phyloP scores from a whole-genome alignment of 495 filamentous ascomycete species.

The Tuber calosporum region DNA sequence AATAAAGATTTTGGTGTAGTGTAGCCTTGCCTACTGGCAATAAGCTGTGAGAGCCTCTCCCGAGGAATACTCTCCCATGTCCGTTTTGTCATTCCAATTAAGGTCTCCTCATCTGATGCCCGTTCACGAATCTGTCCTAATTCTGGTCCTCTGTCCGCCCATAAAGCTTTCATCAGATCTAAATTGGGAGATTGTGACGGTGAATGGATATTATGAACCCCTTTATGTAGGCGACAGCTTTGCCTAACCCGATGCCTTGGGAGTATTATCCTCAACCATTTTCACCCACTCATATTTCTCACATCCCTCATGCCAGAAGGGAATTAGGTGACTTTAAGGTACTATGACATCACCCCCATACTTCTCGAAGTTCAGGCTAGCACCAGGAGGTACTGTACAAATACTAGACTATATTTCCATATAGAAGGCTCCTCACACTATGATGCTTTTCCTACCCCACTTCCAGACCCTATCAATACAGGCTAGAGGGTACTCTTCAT shows the following conservation, averaged over 20 bases:
- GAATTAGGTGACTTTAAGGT: conserved; percentile 17
- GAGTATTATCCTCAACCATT: conserved; percentile 14
- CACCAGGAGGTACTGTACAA: conserved; percentile 13
- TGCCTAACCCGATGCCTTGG: no score
- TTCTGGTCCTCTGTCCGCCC: no score
- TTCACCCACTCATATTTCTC: conserved; percentile 9
- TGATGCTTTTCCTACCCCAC: conserved; percentile 5
- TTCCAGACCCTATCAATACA: conserved; percentile 22
- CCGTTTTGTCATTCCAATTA: no score
- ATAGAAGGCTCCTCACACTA: conserved; percentile 17
- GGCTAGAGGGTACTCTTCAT: conserved; percentile 15
- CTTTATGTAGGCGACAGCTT: no score
- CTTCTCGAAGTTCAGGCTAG: conserved; percentile 12
- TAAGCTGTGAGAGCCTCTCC: no score
- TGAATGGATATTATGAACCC: no score
- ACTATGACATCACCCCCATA: conserved; percentile 7
- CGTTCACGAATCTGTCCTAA: no score
- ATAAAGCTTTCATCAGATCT: no score
- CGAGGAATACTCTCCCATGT: no score
- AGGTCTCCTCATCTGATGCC: no score
- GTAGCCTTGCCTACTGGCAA: no score
- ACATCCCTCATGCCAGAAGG: conserved; percentile 21
- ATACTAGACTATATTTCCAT: conserved; percentile 18
- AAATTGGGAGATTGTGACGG: neutral
- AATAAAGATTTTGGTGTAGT: no score